These are phyloP conservation scores for Ustilago shanxiensis DNA, from an alignment of 1,284 basidiomycete genomes.

Conservation along the genomic window DNA sequence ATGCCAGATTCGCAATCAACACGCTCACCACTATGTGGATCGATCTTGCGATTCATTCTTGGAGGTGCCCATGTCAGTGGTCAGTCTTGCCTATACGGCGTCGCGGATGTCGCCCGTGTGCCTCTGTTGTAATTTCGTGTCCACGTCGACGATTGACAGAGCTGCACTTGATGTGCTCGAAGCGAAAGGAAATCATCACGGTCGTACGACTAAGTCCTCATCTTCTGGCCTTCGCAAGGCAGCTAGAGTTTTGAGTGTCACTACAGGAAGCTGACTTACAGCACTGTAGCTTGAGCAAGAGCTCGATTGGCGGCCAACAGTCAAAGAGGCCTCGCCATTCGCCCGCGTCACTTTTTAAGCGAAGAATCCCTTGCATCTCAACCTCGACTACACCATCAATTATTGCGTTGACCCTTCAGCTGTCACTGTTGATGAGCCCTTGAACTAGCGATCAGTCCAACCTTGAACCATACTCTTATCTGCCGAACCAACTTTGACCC, in stretches of 20 bases:
- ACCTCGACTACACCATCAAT: conserved; percentile 1
- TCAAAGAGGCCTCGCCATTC: conserved; percentile 4
- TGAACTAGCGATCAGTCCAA: not conserved
- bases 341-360: conserved; percentile 13
- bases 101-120: too few relatives aligned
- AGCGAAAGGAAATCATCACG: too few relatives aligned
- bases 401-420: not conserved
- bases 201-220: too few relatives aligned
- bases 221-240: too few relatives aligned
- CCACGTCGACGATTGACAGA: too few relatives aligned
- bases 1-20: conserved; percentile 2
- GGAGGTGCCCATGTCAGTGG: too few relatives aligned
- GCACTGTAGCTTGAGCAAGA: not conserved
- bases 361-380: conserved; percentile 13
- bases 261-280: too few relatives aligned
- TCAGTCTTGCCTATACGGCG: too few relatives aligned
- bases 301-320: not conserved
- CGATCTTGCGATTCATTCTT: not conserved
- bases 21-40: not conserved
- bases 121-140: too few relatives aligned
- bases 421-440: not conserved
- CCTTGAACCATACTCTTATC: not conserved
- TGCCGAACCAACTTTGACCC: not conserved
- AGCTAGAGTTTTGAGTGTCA: too few relatives aligned
- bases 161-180: too few relatives aligned